Base-by-base conservation (phyloP, 306 rosid species). In the Citrullus amarus region DNA sequence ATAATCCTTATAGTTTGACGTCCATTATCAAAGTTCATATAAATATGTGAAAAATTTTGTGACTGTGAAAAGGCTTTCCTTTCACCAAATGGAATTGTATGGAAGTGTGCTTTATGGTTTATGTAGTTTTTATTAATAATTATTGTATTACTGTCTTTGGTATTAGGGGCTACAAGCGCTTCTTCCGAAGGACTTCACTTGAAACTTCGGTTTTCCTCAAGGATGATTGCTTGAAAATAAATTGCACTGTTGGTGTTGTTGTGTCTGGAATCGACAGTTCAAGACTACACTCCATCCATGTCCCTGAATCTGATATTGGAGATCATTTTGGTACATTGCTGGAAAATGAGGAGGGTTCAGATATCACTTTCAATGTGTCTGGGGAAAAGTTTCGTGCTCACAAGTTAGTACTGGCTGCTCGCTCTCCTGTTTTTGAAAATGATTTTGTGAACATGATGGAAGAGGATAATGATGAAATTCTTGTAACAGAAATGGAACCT, bases 241-340 rank as follows among this genome's bases (percentile, higher is more conserved):
- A 95, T 85, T 95, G 99, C 83, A 95, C 99, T 43, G 99, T 95
- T 82, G 99, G 99, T 18, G 98, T 95, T 51, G 99, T 95, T 75
- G 93, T 90, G 72, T 95, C 99, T 10, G 89, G 97, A 28, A 87
- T 95, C 60, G 98, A 90, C 85, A 87, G 96, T 75, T 92, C 98
- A 8, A 90, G 90, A 83, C 79, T 83, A 65, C 92, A 93, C 88
- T 84, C 89, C 43, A 92, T 95, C 69, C 88, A 88, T 60, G 97
- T 95, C 76, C 99, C 99, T 4, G 91, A 90, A 14, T 91, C 99
- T 79, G 99, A 95, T 77, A 88, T 91, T 84, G 97, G 97, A 60
- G 78, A 85, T 11, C 91, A 93, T 63, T 90, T 91, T 41, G 97
- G 92, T 55, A 80, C 82, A 87, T 84, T 95, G 36, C 83, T 95